These are phyloP conservation scores for Telfairia occidentalis DNA, from an alignment of 331 rosid genomes.

Conservation along the genomic window DNA sequence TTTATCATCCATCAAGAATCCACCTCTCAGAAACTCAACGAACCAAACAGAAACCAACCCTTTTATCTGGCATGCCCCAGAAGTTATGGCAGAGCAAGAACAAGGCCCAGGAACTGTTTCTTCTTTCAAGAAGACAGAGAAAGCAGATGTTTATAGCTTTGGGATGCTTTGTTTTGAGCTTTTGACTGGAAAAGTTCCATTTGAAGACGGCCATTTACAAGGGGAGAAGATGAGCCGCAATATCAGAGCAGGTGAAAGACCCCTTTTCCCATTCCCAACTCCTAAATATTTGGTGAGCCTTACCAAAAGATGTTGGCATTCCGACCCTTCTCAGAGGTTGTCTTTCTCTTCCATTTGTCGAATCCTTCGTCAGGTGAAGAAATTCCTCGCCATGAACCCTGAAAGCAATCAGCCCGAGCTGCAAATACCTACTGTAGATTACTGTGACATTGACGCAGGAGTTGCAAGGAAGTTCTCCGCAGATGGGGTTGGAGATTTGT, in stretches of 20 bases:
- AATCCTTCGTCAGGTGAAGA: slow-evolving; percentile 60
- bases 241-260: slow-evolving; percentile 78
- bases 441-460: slow-evolving; percentile 48
- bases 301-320: slow-evolving; percentile 79
- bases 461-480: slow-evolving; percentile 32
- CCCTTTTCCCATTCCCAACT: slow-evolving; percentile 64
- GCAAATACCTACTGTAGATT: slow-evolving; percentile 54
- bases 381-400: slow-evolving; percentile 54
- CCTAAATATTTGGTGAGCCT: slow-evolving; percentile 75
- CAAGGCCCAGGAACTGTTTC: slow-evolving; percentile 4
- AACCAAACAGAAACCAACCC: slow-evolving; percentile 26
- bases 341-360: slow-evolving; percentile 81
- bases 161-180: slow-evolving; percentile 86
- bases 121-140: slow-evolving; percentile 42
- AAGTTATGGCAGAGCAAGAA: slow-evolving; percentile 62
- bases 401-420: slow-evolving; percentile 38
- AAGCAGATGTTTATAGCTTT: slow-evolving; percentile 81
- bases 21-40: slow-evolving; percentile 20
- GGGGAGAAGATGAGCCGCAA: slow-evolving; percentile 56
- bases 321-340: slow-evolving; percentile 61
- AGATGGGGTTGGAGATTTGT: slow-evolving; percentile 16
- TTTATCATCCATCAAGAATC: slow-evolving; percentile 21
- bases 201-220: slow-evolving; percentile 66
- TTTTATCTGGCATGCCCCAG: slow-evolving; percentile 71
- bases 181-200: slow-evolving; percentile 81